These are phyloP conservation scores for Silene uniflora DNA, from an alignment of 148 eudicot genomes.

Conservation along the genomic window DNA sequence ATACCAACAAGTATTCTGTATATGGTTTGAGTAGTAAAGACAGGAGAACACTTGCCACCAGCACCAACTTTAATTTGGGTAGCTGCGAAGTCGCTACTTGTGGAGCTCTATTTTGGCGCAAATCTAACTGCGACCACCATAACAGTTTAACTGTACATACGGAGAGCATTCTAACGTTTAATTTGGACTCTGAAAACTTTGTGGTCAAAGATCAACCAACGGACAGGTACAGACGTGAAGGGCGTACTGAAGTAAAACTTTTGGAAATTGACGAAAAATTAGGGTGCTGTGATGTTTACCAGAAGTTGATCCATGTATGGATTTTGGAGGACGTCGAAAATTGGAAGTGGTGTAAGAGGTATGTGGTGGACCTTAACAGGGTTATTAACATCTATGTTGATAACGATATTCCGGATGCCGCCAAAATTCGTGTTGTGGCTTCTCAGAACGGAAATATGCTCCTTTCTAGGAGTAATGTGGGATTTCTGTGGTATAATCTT, in stretches of 20 bases:
- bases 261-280: too few relatives aligned
- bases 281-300: too few relatives aligned
- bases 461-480: not conserved
- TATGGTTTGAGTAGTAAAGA: too few relatives aligned
- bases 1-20: not conserved
- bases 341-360: too few relatives aligned
- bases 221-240: not conserved
- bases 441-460: not conserved
- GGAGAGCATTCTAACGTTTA: not conserved
- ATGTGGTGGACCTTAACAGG: too few relatives aligned
- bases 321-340: not conserved
- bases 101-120: too few relatives aligned
- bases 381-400: too few relatives aligned
- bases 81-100: not conserved
- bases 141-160: not conserved
- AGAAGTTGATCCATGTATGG: not conserved
- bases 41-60: not conserved
- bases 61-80: not conserved
- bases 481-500: not conserved
- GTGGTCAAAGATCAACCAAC: too few relatives aligned
- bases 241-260: not conserved
- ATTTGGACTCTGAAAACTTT: not conserved
- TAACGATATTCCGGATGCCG: too few relatives aligned
- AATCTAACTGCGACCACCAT: not conserved
- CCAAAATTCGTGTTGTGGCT: not conserved